Percentiles rank a stretch among this genome's conserved stretches.
Conservation (phyloP, 805 yeast genomes). For the Hanseniaspora meyeri region DNA sequence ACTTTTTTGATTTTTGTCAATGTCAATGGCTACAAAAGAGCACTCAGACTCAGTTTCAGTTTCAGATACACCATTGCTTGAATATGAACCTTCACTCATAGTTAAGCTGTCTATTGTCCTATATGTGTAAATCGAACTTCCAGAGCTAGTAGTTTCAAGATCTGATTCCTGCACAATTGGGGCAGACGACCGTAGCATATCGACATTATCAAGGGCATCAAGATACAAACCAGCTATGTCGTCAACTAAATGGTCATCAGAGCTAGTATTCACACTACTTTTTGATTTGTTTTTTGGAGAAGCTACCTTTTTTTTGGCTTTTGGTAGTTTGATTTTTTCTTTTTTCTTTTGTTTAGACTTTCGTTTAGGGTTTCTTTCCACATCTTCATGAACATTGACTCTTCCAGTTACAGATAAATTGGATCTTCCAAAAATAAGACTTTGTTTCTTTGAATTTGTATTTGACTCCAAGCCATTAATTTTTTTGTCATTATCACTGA, state of each 20-base stretch:
- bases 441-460: not conserved
- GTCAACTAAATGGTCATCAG: not conserved
- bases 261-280: not conserved
- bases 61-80: not conserved
- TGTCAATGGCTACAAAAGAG: not conserved
- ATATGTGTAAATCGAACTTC: not conserved
- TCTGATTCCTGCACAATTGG: not conserved
- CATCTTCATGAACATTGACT: not conserved
- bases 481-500: not conserved
- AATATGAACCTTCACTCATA: not conserved
- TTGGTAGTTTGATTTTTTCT: not conserved
- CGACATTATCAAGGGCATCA: not conserved
- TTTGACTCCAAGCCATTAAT: not conserved
- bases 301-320: not conserved
- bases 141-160: not conserved
- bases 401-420: not conserved
- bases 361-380: not conserved
- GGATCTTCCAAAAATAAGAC: not conserved
- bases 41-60: not conserved
- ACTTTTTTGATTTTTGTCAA: not conserved
- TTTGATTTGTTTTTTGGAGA: not conserved
- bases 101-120: not conserved
- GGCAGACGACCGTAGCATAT: not conserved
- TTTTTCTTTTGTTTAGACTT: not conserved
- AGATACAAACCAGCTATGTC: constrained; percentile 9